Percentiles rank a stretch among this genome's conserved stretches.
These are phyloP conservation scores for Holtermannia corniformis DNA, from an alignment of 768 basidiomycete species.

Conservation along the genomic window DNA sequence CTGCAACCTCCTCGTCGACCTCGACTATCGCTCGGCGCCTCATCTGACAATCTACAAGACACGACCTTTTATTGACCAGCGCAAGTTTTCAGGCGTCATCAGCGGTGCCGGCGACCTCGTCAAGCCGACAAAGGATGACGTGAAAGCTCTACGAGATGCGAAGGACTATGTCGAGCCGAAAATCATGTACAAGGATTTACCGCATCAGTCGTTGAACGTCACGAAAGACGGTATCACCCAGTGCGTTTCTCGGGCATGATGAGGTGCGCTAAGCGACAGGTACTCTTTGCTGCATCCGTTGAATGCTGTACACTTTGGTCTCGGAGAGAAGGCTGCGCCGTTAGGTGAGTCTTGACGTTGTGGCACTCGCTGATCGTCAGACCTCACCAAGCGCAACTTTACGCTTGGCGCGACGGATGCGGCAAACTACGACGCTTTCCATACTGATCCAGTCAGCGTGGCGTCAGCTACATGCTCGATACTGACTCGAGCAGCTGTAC, in stretches of 20 bases:
- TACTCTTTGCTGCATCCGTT: not conserved
- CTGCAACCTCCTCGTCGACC: not conserved
- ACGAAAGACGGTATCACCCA: not conserved
- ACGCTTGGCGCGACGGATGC: conserved; percentile 27
- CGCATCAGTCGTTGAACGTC: not conserved
- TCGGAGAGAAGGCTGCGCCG: conserved; percentile 37
- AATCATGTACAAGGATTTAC: not conserved
- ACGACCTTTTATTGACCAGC: not conserved
- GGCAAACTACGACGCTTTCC: conserved; percentile 32
- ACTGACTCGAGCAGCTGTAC: conserved; percentile 20
- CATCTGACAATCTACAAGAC: not conserved
- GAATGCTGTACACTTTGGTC: conserved; percentile 22
- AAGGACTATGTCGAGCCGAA: not conserved
- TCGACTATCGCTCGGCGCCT: not conserved
- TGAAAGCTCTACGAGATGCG: not conserved
- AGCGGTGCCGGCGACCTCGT: not conserved
- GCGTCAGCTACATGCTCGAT: not conserved
- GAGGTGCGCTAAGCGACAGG: not conserved
- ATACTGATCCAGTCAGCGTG: conserved; percentile 20
- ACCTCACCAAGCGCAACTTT: conserved; percentile 26
- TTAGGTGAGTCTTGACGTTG: conserved; percentile 9
- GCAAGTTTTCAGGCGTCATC: not conserved
- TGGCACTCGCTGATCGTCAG: conserved; percentile 1
- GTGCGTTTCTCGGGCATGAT: conserved; percentile 3
- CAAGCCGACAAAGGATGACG: too few relatives aligned